Percentiles rank a stretch among this genome's conserved stretches.
These are phyloP conservation scores for Zea mays DNA, from an alignment of 176 grass and related monocot species.

Conservation along the genomic window DNA sequence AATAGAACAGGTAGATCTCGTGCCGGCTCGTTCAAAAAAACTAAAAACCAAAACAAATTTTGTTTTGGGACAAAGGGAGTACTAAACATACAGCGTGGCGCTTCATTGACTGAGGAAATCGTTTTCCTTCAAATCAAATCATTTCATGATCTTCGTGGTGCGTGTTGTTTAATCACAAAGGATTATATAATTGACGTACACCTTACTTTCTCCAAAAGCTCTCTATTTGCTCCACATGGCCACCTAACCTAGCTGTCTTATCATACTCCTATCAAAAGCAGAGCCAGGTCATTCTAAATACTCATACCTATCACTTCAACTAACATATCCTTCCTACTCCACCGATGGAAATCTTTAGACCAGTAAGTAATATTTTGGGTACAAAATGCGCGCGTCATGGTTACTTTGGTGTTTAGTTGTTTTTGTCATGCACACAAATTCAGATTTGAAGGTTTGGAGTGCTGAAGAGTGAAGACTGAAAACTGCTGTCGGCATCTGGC, in stretches of 20 bases:
- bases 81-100: neutral
- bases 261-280: constrained; percentile 7
- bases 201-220: constrained; percentile 37
- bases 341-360: neutral
- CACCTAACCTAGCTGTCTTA: constrained; percentile 37
- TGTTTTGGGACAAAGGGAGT: too few relatives aligned
- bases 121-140: neutral
- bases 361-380: neutral
- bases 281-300: constrained; percentile 43
- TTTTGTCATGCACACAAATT: neutral
- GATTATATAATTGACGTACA: constrained; percentile 22
- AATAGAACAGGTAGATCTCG: too few relatives aligned
- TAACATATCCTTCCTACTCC: too few relatives aligned
- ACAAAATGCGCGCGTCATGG: neutral
- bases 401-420: neutral
- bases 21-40: too few relatives aligned
- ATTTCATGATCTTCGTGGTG: constrained; percentile 27
- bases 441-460: neutral
- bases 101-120: neutral
- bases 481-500: neutral
- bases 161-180: constrained; percentile 29
- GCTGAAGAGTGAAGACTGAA: neutral
- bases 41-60: too few relatives aligned
- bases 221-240: constrained; percentile 30
- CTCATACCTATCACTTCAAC: constrained; percentile 24